These are phyloP conservation scores for Paralagenidium karlingii DNA, from an alignment of 352 stramenopile species.

Conservation along the genomic window DNA sequence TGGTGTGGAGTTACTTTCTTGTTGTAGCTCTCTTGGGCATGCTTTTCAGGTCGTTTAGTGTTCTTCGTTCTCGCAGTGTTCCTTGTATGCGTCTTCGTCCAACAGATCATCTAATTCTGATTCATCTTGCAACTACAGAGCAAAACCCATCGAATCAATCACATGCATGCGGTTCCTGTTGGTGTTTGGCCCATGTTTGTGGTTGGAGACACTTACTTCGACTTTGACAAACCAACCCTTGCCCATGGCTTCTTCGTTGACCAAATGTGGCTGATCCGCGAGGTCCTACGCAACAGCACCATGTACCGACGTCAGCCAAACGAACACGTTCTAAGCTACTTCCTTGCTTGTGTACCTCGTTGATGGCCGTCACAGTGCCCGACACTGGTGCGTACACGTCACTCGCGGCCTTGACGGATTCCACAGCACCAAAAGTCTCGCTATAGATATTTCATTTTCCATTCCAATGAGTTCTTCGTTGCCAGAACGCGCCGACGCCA, in stretches of 20 bases:
- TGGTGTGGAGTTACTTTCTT: too few relatives aligned
- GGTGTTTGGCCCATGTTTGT: constrained; percentile 1
- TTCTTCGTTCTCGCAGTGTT: constrained; percentile 76
- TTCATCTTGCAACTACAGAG: constrained; percentile 35
- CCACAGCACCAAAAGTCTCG: constrained; percentile 92
- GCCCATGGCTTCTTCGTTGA: constrained; percentile 81
- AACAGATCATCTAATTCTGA: constrained; percentile 69
- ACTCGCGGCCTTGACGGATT: constrained; percentile 98
- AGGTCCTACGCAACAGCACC: constrained; percentile 25
- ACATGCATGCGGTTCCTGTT: not conserved
- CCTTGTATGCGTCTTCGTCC: constrained; percentile 75
- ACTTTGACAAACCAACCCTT: constrained; percentile 87
- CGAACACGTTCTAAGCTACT: too few relatives aligned
- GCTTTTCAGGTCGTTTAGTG: too few relatives aligned
- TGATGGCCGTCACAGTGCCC: constrained; percentile 90
- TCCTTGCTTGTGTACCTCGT: constrained; percentile 49
- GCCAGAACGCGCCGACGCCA: not conserved
- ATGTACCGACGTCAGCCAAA: not conserved
- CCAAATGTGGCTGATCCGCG: constrained; percentile 65
- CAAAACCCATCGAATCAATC: not conserved
- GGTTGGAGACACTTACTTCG: constrained; percentile 22
- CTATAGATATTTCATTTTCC: constrained; percentile 14
- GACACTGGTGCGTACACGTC: constrained; percentile 93
- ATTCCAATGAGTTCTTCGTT: not conserved
- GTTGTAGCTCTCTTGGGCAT: too few relatives aligned